Evolutionary conservation across 2,329 filamentous ascomycete species (phyloP), one percentile per base, ranked within the genome.

Genomic region (Penicillium sp.): DNA sequence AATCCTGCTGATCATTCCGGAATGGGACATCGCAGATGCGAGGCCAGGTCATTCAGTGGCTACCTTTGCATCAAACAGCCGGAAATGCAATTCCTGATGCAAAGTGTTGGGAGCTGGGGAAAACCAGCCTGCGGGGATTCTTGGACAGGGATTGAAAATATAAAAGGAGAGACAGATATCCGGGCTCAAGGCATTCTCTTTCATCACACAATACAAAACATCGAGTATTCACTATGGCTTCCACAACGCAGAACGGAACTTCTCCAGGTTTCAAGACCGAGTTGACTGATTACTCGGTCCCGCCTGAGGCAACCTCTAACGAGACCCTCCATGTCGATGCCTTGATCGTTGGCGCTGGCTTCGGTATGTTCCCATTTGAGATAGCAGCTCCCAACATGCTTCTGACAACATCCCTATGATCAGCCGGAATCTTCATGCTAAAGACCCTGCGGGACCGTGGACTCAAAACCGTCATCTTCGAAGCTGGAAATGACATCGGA

Each of bases 381-480:
- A 20, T 23, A 51, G 14, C 13, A 13, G 5, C 13, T 13, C 13
- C 13, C 28, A 29, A n/a, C 13, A 5, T 14, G 10, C 5, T 6
- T n/a, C 27, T 29, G 13, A 29, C 13, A 20, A 20, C 23, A 6
- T 24, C 23, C 5, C 2, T 14, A n/a, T 8, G 7, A 16, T 3
- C 8, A 31, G 49, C 49, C 10, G 47, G 50, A 7, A 6, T 47
- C 2, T 51, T 47, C 32, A 44, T 45, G 39, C 50, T 52, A 16
- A 50, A 48, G 31, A 43, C 37, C 1, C 47, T 52, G 16, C 50
- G 50, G 4, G 44, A 52, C 10, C 44, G 31, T 6, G 78, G 77
- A 0, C 60, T 74, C 24, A 74, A 73, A 80, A 80, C 59, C n/a
- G 28, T 29, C 11, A 29, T 29, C 4, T 29, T 29, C 28, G 13